These are phyloP conservation scores for Camelina neglecta DNA, from an alignment of 345 rosid genomes.

Conservation along the genomic window DNA sequence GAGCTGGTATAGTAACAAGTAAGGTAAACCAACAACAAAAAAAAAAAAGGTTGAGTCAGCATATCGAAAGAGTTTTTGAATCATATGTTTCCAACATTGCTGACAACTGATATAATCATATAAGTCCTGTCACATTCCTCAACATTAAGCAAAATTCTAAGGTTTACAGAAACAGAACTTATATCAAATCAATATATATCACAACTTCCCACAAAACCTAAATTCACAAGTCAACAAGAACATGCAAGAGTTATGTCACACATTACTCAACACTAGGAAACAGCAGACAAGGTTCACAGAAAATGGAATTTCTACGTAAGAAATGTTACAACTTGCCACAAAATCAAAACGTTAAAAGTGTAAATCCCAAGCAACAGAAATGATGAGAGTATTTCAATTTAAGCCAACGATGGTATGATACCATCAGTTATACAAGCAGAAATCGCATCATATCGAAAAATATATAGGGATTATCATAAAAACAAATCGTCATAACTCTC, in stretches of 20 bases:
- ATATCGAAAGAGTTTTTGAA: not conserved
- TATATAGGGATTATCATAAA: no score
- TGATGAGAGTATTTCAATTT: no score
- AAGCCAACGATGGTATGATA: no score
- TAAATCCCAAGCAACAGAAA: no score
- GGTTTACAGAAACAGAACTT: not conserved
- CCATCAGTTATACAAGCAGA: no score
- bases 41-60: not conserved
- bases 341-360: no score
- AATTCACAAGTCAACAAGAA: not conserved
- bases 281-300: not conserved
- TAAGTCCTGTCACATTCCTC: not conserved
- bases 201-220: not conserved
- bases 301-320: not conserved
- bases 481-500: no score
- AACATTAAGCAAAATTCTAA: conserved; percentile 1
- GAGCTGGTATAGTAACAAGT: conserved; percentile 46
- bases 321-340: not conserved
- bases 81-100: not conserved
- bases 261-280: not conserved
- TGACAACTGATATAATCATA: not conserved
- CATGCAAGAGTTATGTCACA: not conserved
- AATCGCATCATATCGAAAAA: no score
- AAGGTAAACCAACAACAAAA: not conserved
- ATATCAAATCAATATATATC: not conserved